These are phyloP conservation scores for Ophiostoma quercus DNA, from an alignment of 2,329 filamentous ascomycete genomes.

Conservation along the genomic window DNA sequence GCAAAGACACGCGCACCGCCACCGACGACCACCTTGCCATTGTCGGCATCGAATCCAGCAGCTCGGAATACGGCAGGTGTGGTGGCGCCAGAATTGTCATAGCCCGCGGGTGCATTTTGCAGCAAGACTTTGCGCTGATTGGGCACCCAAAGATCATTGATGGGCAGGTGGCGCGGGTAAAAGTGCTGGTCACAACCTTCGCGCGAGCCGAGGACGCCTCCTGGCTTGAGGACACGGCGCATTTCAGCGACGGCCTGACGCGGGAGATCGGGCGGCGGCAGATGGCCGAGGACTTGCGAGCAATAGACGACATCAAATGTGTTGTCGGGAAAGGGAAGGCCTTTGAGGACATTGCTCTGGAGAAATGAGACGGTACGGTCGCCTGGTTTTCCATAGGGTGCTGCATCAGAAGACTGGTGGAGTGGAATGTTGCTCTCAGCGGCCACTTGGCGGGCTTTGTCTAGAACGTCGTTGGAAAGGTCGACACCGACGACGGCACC, in stretches of 20 bases:
- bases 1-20: not conserved
- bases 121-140: slow-evolving; percentile 29
- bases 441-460: not conserved
- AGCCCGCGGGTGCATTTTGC: slow-evolving; percentile 22
- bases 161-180: slow-evolving; percentile 30
- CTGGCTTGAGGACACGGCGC: not conserved
- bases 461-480: not conserved
- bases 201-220: not conserved
- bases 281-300: not conserved
- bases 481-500: slow-evolving; percentile 37
- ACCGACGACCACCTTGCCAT: not conserved
- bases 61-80: not conserved
- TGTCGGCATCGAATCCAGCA: not conserved
- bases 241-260: not conserved
- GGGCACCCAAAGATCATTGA: slow-evolving; percentile 32
- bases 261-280: not conserved
- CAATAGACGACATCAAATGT: not conserved
- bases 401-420: not conserved
- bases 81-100: not conserved
- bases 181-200: slow-evolving; percentile 32
- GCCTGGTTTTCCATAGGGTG: not conserved
- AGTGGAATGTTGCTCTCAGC: not conserved
- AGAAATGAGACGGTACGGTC: slow-evolving; percentile 1
- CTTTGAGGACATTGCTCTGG: not conserved
- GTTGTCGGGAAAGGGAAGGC: not conserved